Evolutionary conservation across 176 grass and related monocot species (phyloP).

Genomic region (Puccinellia tenuiflora): DNA sequence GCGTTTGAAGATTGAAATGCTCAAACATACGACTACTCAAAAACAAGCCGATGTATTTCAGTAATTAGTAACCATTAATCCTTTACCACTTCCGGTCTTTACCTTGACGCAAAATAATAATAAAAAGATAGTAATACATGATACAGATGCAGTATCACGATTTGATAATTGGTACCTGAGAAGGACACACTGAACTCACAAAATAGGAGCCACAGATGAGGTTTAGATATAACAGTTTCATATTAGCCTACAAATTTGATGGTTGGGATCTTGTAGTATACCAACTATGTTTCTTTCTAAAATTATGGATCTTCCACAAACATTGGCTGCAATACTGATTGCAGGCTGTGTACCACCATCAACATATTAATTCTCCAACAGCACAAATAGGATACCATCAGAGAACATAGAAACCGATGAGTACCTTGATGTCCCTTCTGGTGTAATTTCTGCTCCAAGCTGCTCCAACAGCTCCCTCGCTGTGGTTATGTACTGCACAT

Average conservation of each 20-base stretch:
- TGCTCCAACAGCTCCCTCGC: constrained; percentile 81
- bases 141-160: background rate
- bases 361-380: background rate
- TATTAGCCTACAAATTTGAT: background rate
- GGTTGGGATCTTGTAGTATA: background rate
- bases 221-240: background rate
- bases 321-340: background rate
- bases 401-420: background rate
- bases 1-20: background rate
- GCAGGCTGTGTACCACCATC: constrained; percentile 1
- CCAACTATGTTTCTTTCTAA: background rate
- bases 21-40: background rate
- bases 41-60: background rate
- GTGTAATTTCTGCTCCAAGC: constrained; percentile 65
- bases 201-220: background rate
- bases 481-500: constrained; percentile 82
- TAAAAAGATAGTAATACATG: background rate
- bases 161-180: background rate
- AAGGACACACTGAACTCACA: background rate
- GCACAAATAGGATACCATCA: background rate
- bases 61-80: background rate
- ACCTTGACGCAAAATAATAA: background rate
- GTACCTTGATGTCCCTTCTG: constrained; percentile 57
- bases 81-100: background rate
- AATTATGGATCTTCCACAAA: background rate